Evolutionary conservation across 169 alveolate species (phyloP).

Genomic region (Plasmodium cynomolgi): DNA sequence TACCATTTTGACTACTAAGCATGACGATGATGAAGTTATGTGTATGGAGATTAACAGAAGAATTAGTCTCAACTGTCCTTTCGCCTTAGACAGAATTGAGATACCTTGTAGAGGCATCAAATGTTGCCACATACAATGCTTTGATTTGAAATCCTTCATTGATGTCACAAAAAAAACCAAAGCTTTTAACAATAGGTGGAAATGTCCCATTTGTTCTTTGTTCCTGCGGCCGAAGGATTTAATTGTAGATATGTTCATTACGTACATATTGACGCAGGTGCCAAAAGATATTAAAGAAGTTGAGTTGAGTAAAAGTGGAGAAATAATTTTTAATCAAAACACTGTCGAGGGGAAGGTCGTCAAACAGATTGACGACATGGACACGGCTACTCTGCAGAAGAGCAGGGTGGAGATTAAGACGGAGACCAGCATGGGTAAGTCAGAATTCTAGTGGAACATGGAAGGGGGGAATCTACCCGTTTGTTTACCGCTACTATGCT

Average conservation of each 20-base stretch:
- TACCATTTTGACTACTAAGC: slow-evolving; percentile 73
- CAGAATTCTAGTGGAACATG: background rate
- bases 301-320: slow-evolving; percentile 71
- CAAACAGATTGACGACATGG: slow-evolving; percentile 38
- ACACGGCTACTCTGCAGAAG: background rate
- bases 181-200: slow-evolving; percentile 94
- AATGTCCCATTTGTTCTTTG: slow-evolving; percentile 93
- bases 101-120: slow-evolving; percentile 92
- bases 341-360: slow-evolving; percentile 7
- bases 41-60: slow-evolving; percentile 86
- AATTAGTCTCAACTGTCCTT: slow-evolving; percentile 86
- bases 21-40: slow-evolving; percentile 88
- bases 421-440: slow-evolving; percentile 30
- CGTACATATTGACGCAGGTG: slow-evolving; percentile 77
- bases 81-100: slow-evolving; percentile 87
- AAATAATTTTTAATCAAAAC: slow-evolving; percentile 31
- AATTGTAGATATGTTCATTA: slow-evolving; percentile 89
- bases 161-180: slow-evolving; percentile 90
- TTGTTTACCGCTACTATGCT: background rate
- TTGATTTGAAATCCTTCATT: slow-evolving; percentile 90
- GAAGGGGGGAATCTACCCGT: background rate
- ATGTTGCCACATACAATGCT: slow-evolving; percentile 94
- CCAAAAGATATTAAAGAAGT: slow-evolving; percentile 78
- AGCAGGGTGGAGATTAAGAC: slow-evolving; percentile 31
- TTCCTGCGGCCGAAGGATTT: slow-evolving; percentile 89